Evolutionary conservation across 2,329 filamentous ascomycete genomes (phyloP).

Genomic region (Sarocladium strictum): DNA sequence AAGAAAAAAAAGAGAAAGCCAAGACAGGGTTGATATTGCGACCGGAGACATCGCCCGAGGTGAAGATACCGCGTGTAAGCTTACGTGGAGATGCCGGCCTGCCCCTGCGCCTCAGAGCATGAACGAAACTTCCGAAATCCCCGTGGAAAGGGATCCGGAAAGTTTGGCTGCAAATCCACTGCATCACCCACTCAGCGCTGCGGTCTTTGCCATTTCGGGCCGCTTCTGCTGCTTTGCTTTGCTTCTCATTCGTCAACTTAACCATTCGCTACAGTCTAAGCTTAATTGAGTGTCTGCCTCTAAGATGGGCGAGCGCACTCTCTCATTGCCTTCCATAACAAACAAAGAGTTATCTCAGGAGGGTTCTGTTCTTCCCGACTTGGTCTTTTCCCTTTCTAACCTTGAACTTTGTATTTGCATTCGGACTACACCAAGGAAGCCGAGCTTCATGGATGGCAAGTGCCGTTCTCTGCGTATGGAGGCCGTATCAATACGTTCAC

Average conservation of each 20-base stretch:
- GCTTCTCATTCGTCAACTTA: neutral
- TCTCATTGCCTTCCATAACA: too few species aligned
- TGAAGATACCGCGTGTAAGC: too few species aligned
- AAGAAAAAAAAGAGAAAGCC: neutral
- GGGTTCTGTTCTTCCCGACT: conserved; percentile 55
- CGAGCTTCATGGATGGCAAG: conserved; percentile 97
- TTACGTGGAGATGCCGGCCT: too few species aligned
- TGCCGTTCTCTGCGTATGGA: conserved; percentile 83
- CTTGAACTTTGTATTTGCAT: conserved; percentile 78
- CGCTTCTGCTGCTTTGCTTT: neutral
- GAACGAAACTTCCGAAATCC: neutral
- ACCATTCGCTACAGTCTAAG: neutral
- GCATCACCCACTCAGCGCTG: too few species aligned
- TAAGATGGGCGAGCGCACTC: too few species aligned
- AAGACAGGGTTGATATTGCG: neutral
- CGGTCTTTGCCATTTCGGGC: neutral
- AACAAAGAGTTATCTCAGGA: too few species aligned
- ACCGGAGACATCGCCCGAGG: neutral
- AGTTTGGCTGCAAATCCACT: neutral
- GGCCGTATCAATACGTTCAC: conserved; percentile 97
- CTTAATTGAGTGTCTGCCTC: conserved; percentile 60
- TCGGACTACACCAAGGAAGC: conserved; percentile 74
- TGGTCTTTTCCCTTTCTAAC: conserved; percentile 86
- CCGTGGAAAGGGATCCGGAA: too few species aligned
- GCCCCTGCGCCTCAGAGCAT: neutral